Evolutionary conservation across 2,329 filamentous ascomycete genomes (phyloP), one percentile per base, ranked within the genome.

Genomic region (Alternaria sp.): DNA sequence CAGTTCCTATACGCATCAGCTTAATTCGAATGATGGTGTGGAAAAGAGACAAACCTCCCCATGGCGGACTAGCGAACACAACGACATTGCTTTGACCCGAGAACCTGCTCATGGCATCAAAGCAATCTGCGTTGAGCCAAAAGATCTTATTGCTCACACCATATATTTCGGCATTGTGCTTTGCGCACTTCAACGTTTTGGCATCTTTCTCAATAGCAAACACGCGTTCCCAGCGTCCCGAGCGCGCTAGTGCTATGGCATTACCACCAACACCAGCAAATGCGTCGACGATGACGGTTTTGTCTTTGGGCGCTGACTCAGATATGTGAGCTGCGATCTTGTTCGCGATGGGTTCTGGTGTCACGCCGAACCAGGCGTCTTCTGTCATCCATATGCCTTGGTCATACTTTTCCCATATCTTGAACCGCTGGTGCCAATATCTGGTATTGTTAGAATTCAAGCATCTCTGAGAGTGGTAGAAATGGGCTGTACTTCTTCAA

Each of bases 341-440:
- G 63, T 60, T 65, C 15, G 58, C 58, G 9, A 99, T 88, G 5
- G 92, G 92, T 79, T 99, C 95, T 14, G 96, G 94, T 0, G 96
- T 99, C 8, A 98, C 94, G 59, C 94, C 96, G 78, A 96, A 99
- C 96, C 96, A 99, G 58, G 94, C 92, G 81, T 95, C 91, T 78
- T 97, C 90, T 0, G 96, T 99, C 85, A 99, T 89, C 84, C 89
- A 91, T 69, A 99, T 87, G 59, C 94, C 95, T 62, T 94, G 87
- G 77, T 97, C 91, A 77, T 97, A 99, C 71, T 87, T 87, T 15
- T 90, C 90, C 81, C 97, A 99, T 69, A 99, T 92, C 56, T 89
- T 90, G 79, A 96, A 90, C 63, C 96, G 88, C 75, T 98, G 94
- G 15, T 90, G 86, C 88, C 93, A 99, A 81, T 99, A 99, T 78